Evolutionary conservation across 2,329 filamentous ascomycete species (phyloP), one percentile per base, ranked within the genome.

Genomic region (Cadophora luteo-olivacea): DNA sequence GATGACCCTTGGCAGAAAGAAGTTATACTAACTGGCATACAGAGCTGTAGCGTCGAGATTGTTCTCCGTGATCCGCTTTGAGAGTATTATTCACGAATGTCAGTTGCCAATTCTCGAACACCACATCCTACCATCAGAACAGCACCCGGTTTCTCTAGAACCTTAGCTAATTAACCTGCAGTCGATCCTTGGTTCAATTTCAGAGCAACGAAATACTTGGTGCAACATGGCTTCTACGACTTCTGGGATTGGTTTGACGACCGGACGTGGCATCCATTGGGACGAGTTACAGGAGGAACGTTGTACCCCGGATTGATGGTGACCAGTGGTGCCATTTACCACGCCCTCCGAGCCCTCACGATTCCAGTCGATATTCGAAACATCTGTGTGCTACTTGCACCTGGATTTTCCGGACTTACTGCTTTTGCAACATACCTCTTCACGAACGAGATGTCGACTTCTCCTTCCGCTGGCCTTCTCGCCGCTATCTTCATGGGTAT

Each of bases 231-330:
- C 77, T 98, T 99, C 84, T 97, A 97, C 82, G 94, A 92, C 81
- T 99, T 99, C 81, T 99, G 96, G 96, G 95, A 99, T 81, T 99
- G 96, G 96, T 99, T 99, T 79, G 96, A 99, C 82, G 96, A 99
- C 85, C 91, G 96, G 84, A 99, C 96, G 89, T 99, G 96, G 96
- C 95, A 99, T 82, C 96, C 96, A 76, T 91, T 99, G 70, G 96
- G 96, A 76, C 93, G 96, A 84, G 96, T 99, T 79, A 99, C 96
- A 69, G 96, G 96, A 82, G 96, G 96, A 78, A 99, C 96, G n/a
- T 88, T 99, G 72, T 99, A 99, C 81, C 96, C 96, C 62, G 96
- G 96, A 77, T 87, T 99, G 78, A 99, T 99, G 96, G 97, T 99
- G 76, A 99, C 96, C 78, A 98, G 95, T 82, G 97, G 96, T 75